Conservation (phyloP, 2,329 filamentous ascomycete genomes). For the Colletotrichum sp. region DNA sequence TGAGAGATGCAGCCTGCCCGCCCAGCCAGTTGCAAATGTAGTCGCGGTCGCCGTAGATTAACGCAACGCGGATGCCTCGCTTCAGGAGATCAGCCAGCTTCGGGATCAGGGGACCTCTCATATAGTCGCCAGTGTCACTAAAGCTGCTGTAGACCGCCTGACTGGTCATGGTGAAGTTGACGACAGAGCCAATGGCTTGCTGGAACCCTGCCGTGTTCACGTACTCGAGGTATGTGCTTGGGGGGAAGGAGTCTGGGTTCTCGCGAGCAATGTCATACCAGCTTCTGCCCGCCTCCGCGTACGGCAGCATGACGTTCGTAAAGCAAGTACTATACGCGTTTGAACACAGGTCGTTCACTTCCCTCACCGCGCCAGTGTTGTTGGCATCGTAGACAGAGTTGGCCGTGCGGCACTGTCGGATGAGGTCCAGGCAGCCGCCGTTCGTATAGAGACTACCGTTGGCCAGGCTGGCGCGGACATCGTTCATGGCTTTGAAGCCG, state of each 20-base stretch:
- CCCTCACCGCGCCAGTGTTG: constrained; percentile 6
- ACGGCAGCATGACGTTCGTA: constrained; percentile 60
- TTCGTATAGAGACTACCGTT: constrained; percentile 16
- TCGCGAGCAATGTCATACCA: constrained; percentile 67
- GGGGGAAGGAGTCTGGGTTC: constrained; percentile 64
- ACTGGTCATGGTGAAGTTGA: constrained; percentile 62
- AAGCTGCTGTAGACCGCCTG: constrained; percentile 52
- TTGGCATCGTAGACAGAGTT: constrained; percentile 15
- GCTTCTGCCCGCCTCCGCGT: constrained; percentile 60
- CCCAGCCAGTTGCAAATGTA: constrained; percentile 74
- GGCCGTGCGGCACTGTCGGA: constrained; percentile 20
- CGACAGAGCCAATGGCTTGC: constrained; percentile 59
- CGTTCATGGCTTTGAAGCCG: constrained; percentile 57
- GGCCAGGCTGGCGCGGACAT: constrained; percentile 15
- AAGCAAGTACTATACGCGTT: constrained; percentile 42
- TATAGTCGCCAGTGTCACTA: constrained; percentile 60
- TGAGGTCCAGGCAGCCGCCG: constrained; percentile 17
- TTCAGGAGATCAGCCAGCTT: constrained; percentile 65
- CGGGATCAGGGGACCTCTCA: constrained; percentile 64
- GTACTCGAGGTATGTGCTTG: constrained; percentile 65
- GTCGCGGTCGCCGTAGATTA: constrained; percentile 73
- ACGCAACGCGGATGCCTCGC: constrained; percentile 68
- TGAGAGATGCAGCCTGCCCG: constrained; percentile 74
- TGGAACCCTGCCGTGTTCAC: constrained; percentile 64
- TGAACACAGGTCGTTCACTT: constrained; percentile 13